Base-by-base conservation (phyloP, 2,329 filamentous ascomycete species). In the Fusarium proliferatum region DNA sequence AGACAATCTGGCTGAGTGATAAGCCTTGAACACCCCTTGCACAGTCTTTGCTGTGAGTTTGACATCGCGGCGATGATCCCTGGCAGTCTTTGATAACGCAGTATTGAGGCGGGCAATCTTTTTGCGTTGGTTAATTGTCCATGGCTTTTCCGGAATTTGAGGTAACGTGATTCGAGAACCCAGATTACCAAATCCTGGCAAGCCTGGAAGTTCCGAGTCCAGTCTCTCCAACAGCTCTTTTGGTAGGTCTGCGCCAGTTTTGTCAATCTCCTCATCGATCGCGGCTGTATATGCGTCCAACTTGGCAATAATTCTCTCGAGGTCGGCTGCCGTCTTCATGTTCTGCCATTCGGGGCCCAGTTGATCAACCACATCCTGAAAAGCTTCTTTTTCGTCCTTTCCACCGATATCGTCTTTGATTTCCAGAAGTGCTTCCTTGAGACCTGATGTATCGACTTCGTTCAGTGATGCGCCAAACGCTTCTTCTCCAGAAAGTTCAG, bases 21-120 rank as follows among this genome's bases (percentile, higher is more conserved):
- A 90, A 16, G 82, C 81, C 68, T 85, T 86, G 85, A 88, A 90
- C 9, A 84, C 80, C 2, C 80, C 78, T 33, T 78, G 79, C 26
- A 86, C 80, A 7, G 81, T 82, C 69, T 80, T 83, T 41, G 76
- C 75, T n/a, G 78, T 80, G 13, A 82, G 56, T 11, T 76, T 77
- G 11, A 72, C 39, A 12, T 75, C 75, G 26, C 78, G 76, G n/a
- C 76, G 75, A 46, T 80, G 59, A 30, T 83, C 74, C 33, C 77
- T 77, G 15, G 74, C 75, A 16, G 80, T 77, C 13, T 77, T 77
- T 0, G 75, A 70, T 9, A 85, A 67, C 7, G 75, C 62, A 1
- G 72, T 48, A 64, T 85, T 85, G 34, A 85, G 75, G 34, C 78
- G 81, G n/a, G 76, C 56, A 11, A 85, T 72, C 69, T 84, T 84